Conservation (phyloP, 306 rosid species). For the Prunus mume region DNA sequence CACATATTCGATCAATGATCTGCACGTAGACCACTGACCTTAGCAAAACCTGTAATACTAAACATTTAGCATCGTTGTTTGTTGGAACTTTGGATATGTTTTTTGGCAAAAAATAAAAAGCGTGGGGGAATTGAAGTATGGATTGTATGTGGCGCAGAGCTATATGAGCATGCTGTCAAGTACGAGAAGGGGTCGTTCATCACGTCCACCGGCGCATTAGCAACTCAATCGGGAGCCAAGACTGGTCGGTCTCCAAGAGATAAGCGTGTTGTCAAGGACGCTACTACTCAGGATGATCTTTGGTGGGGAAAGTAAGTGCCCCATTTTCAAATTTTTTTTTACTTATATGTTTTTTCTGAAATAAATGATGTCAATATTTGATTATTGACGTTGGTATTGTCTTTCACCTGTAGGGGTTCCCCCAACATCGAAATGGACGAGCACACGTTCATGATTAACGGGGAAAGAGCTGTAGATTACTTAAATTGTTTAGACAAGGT, state of each 20-base stretch:
- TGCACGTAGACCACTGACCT: too few relatives aligned
- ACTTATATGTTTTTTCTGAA: too few relatives aligned
- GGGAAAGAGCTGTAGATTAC: slow-evolving; percentile 90
- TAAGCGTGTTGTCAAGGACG: slow-evolving; percentile 77
- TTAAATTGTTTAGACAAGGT: slow-evolving; percentile 87
- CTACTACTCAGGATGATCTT: slow-evolving; percentile 56
- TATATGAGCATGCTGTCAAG: slow-evolving; percentile 73
- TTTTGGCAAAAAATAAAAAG: too few relatives aligned
- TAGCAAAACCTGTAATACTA: too few relatives aligned
- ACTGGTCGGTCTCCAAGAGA: slow-evolving; percentile 92
- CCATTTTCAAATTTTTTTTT: background rate
- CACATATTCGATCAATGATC: too few relatives aligned
- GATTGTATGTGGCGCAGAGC: slow-evolving; percentile 41
- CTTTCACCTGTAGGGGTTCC: slow-evolving; percentile 57
- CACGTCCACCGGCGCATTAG: slow-evolving; percentile 72
- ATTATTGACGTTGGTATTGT: too few relatives aligned
- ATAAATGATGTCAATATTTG: too few relatives aligned
- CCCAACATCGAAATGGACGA: slow-evolving; percentile 92
- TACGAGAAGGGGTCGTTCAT: slow-evolving; percentile 78
- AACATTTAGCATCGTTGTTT: too few relatives aligned
- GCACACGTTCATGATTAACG: slow-evolving; percentile 67
- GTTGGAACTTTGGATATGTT: too few relatives aligned
- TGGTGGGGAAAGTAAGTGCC: slow-evolving; percentile 89
- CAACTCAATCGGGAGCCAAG: slow-evolving; percentile 88
- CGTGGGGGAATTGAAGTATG: too few relatives aligned